These are phyloP conservation scores for Elongisporangium senticosum DNA, from an alignment of 352 stramenopile species.

Conservation along the genomic window DNA sequence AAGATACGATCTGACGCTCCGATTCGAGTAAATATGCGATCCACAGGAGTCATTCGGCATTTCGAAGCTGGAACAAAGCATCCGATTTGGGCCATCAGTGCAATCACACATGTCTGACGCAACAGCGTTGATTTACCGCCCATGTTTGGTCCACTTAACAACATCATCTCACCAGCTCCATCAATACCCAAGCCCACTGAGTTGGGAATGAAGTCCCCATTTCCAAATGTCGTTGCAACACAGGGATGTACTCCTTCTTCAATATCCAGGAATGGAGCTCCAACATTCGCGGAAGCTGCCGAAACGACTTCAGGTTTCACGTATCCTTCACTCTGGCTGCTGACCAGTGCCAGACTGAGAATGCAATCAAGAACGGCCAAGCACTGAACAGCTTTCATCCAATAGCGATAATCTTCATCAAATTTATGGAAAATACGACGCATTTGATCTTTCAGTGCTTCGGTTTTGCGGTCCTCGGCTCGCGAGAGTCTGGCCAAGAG, in stretches of 20 bases:
- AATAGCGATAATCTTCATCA: conserved; percentile 90
- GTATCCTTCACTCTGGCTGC: conserved; percentile 90
- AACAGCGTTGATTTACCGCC: conserved; percentile 98
- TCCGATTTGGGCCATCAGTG: conserved; percentile 98
- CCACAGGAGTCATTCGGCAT: conserved; percentile 93
- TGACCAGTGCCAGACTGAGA: conserved; percentile 91
- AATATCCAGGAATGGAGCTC: conserved; percentile 84
- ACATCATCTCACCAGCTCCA: conserved; percentile 66
- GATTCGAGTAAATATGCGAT: conserved; percentile 99
- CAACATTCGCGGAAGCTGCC: conserved; percentile 32
- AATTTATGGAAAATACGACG: conserved; percentile 96
- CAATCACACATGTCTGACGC: conserved; percentile 96
- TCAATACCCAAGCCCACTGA: conserved; percentile 88
- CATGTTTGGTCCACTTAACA: conserved; percentile 98
- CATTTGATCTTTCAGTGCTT: conserved; percentile 86
- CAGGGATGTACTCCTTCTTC: conserved; percentile 94
- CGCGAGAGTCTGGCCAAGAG: conserved; percentile 66
- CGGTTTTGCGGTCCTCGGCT: conserved; percentile 77
- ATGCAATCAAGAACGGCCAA: conserved; percentile 95
- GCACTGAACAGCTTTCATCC: conserved; percentile 91
- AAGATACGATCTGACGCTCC: conserved; percentile 98
- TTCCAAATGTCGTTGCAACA: conserved; percentile 77
- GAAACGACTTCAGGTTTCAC: conserved; percentile 89
- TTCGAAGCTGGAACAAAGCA: conserved; percentile 97
- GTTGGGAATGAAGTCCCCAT: conserved; percentile 96